Evolutionary conservation across 2,329 filamentous ascomycete genomes (phyloP), one percentile per base, ranked within the genome.

Genomic region (Berkeleyomyces rouxiae): DNA sequence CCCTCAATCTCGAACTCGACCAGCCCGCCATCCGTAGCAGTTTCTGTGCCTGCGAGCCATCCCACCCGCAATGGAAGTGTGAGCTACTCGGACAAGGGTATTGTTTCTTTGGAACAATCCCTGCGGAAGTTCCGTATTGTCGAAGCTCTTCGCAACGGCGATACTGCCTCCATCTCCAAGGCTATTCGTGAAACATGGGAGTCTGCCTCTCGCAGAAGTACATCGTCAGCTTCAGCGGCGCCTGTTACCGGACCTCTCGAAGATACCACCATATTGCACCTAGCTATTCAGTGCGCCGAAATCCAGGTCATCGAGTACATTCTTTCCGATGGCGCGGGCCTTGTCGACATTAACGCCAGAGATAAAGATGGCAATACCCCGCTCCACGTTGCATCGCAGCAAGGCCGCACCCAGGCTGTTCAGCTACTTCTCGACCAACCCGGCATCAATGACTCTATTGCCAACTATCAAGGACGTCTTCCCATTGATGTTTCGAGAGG

Each of bases 311-410:
- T 99, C 61, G 91, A 99, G 72, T 96, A 92, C 70, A 87, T 97
- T n/a, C 76, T 99, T 51, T 91, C 90, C 1, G 81, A 89, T 66
- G 83, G 86, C 39, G 79, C 77, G 11, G 78, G 77, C 49, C 76
- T 77, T 61, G 77, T 95, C 62, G 90, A 97, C 70, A 77, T 97
- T 72, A 77, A 76, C 3, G 74, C 81, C 6, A 73, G 78, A 11
- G 93, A 99, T 74, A 87, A 87, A 68, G 92, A 97, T 69, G 93
- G 93, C 65, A 99, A 97, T 72, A 96, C 91, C 0, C 86, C 93
- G 31, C 80, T 99, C 61, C 92, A 97, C 72, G 74, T 97, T 44
- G 93, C 93, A 7, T 87, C 92, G 39, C 79, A 82, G 62, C 85
- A 97, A 61, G 92, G 92, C 10, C 83, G 93, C 53, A 82, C 82